A percentile compares a stretch with the other conserved stretches of the same genome.
phyloP scores from a whole-genome alignment of 441 rosid genomes.

The Syzygium malaccense region DNA sequence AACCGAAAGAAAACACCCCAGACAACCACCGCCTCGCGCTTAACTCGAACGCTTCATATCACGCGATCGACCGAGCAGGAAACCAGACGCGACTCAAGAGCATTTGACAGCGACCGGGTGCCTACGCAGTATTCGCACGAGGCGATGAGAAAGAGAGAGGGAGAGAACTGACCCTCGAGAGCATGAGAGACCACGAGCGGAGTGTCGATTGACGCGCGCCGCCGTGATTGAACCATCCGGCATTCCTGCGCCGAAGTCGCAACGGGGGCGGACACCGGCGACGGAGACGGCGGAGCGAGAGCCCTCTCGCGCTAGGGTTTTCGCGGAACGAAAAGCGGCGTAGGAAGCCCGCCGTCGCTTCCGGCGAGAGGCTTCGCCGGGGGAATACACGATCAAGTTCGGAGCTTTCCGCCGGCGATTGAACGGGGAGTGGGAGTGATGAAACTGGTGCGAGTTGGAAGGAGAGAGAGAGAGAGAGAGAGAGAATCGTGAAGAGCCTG shows the following conservation, averaged over 20 bases:
- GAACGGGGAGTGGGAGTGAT: background rate
- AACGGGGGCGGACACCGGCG: background rate
- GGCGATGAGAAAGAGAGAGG: background rate
- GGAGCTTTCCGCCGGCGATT: background rate
- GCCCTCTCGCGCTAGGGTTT: background rate
- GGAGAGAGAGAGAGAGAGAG: background rate
- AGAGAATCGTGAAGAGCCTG: background rate
- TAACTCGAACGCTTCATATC: background rate
- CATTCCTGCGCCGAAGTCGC: background rate
- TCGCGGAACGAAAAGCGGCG: background rate
- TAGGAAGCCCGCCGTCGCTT: background rate
- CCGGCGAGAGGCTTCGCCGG: background rate
- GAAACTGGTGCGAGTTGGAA: background rate
- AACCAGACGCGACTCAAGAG: background rate
- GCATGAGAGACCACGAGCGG: background rate
- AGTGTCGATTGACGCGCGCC: background rate
- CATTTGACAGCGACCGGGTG: background rate
- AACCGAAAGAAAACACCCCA: background rate
- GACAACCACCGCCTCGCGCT: background rate
- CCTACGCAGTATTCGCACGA: background rate
- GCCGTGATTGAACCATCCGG: background rate
- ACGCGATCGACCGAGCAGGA: background rate
- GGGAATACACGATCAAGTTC: background rate
- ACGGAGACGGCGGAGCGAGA: background rate
- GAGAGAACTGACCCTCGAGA: background rate